Evolutionary conservation across 164 flowering plant genomes (phyloP).

Genomic region (Chimonanthus praecox): DNA sequence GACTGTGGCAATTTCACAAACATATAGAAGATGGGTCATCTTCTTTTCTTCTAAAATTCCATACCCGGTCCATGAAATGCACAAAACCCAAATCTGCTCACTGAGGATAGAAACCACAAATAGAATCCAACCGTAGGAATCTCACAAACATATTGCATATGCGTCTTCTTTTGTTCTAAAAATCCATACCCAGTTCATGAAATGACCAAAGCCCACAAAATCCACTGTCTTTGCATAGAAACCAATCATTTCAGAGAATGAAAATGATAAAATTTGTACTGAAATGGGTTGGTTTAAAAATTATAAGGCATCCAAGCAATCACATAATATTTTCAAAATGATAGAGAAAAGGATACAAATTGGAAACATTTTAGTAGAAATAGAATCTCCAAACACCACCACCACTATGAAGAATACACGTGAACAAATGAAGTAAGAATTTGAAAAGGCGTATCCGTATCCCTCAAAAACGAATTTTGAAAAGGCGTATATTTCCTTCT

Average conservation of each 20-base stretch:
- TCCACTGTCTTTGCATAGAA: constrained; percentile 11
- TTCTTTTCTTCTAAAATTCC: constrained; percentile 1
- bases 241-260: constrained; percentile 12
- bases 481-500: neutral
- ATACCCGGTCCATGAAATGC: neutral
- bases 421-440: no score
- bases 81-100: neutral
- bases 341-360: neutral
- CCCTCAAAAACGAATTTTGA: neutral
- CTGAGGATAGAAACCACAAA: neutral
- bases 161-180: neutral
- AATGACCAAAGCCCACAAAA: neutral
- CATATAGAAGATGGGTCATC: constrained; percentile 16
- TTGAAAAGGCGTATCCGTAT: no score
- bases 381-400: neutral
- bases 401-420: no score
- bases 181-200: neutral
- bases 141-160: constrained; percentile 21
- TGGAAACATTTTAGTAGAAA: neutral
- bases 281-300: neutral
- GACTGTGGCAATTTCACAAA: constrained; percentile 26
- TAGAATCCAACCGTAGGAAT: constrained; percentile 26
- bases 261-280: neutral
- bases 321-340: neutral
- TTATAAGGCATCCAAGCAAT: neutral